Conservation (phyloP, 2,329 filamentous ascomycete species). For the Phaeosphaeria sp. region DNA sequence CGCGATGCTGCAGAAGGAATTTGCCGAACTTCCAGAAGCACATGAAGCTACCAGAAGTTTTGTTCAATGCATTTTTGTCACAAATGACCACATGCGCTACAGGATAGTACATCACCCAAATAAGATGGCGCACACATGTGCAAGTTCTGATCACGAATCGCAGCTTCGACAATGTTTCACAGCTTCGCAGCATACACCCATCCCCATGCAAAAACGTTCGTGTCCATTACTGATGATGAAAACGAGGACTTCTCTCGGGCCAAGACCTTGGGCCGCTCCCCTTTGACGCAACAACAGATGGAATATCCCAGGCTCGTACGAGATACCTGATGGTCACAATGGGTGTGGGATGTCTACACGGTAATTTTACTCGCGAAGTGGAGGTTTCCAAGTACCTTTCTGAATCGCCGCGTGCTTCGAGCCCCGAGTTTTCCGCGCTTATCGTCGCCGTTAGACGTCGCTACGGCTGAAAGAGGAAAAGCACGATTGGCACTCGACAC, state of each 20-base stretch:
- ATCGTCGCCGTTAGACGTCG: background rate
- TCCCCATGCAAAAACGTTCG: background rate
- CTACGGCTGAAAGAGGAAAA: slow-evolving; percentile 2
- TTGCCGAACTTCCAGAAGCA: too few relatives aligned
- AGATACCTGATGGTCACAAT: background rate
- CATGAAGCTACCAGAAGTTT: too few relatives aligned
- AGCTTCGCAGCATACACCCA: background rate
- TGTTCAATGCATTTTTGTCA: too few relatives aligned
- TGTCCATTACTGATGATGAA: background rate
- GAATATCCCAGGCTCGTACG: background rate
- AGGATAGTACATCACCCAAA: too few relatives aligned
- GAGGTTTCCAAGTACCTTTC: background rate
- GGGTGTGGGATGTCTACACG: slow-evolving; percentile 3
- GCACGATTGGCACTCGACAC: slow-evolving; percentile 11
- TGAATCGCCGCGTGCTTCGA: background rate
- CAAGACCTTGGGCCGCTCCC: background rate
- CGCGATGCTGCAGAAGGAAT: too few relatives aligned
- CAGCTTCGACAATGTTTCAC: too few relatives aligned
- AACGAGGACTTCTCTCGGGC: background rate
- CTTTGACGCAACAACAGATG: background rate
- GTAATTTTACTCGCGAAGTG: background rate
- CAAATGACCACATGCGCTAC: too few relatives aligned
- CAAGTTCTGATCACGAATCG: background rate
- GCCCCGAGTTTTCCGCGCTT: background rate
- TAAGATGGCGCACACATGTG: background rate